A percentile compares a stretch with the other conserved stretches of the same genome.
phyloP scores from a whole-genome alignment of 108 stramenopile species.

The Cyclotella cryptica region DNA sequence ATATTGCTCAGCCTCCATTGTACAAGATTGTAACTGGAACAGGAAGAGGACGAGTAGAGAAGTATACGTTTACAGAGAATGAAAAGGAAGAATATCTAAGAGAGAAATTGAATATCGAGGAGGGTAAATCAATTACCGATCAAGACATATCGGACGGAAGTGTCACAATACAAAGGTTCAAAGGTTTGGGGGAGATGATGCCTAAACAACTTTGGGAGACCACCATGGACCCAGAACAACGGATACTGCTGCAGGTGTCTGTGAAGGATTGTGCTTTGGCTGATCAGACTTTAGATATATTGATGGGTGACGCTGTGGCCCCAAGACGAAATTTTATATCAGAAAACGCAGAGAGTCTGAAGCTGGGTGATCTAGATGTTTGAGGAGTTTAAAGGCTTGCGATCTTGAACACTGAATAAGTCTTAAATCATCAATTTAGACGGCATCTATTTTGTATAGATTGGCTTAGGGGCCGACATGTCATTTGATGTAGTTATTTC shows the following conservation, averaged over 20 bases:
- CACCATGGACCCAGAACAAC: conserved; percentile 91
- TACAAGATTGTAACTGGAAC: conserved; percentile 89
- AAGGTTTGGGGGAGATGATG: conserved; percentile 98
- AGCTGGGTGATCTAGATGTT: conserved; percentile 86
- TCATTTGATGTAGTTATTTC: no score
- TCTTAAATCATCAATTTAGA: no score
- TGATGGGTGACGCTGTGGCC: conserved; percentile 94
- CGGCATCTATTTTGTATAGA: no score
- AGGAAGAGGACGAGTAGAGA: conserved; percentile 58
- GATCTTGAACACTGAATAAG: no score
- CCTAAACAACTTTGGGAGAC: conserved; percentile 95
- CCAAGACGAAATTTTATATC: conserved; percentile 89
- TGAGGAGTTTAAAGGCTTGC: conserved; percentile 24
- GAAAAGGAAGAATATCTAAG: conserved; percentile 63
- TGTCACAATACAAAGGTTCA: conserved; percentile 78
- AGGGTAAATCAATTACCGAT: conserved; percentile 38
- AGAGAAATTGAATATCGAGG: conserved; percentile 53
- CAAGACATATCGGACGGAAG: conserved; percentile 61
- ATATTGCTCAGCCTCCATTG: conserved; percentile 95
- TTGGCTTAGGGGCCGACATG: no score
- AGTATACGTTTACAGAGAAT: conserved; percentile 76
- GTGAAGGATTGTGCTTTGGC: conserved; percentile 89
- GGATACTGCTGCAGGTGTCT: conserved; percentile 85
- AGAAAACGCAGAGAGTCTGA: conserved; percentile 74
- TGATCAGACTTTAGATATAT: conserved; percentile 81